These are phyloP conservation scores for Diplodia corticola DNA, from an alignment of 2,329 filamentous ascomycete genomes.

Conservation along the genomic window DNA sequence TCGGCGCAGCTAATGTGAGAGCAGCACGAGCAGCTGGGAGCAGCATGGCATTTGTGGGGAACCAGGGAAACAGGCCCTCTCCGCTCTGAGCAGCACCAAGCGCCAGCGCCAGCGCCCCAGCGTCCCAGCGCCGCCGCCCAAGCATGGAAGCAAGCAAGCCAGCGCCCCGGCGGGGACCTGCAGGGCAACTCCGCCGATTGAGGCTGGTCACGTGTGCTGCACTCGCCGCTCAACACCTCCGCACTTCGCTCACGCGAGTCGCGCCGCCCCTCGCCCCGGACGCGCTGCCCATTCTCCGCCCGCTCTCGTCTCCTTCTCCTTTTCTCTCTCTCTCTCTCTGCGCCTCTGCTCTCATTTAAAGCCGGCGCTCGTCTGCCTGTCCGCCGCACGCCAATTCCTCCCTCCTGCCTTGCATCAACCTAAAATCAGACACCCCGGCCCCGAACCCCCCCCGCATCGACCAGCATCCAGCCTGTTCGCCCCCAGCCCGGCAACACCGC, in stretches of 20 bases:
- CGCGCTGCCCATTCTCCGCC: too few species aligned
- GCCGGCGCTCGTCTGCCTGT: too few species aligned
- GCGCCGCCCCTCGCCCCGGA: too few species aligned
- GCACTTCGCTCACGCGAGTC: slow-evolving; percentile 14
- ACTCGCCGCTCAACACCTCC: slow-evolving; percentile 17
- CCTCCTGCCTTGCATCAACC: not conserved
- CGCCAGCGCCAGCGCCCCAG: not conserved
- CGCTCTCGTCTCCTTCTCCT: not conserved
- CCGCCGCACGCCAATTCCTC: too few species aligned
- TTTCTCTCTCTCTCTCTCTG: not conserved
- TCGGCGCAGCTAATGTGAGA: not conserved
- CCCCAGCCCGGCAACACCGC: not conserved
- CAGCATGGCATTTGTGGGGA: slow-evolving; percentile 18
- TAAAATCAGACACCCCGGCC: slow-evolving; percentile 1
- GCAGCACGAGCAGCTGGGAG: too few species aligned
- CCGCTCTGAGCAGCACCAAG: not conserved
- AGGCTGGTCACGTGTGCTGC: not conserved
- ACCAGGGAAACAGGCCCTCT: not conserved
- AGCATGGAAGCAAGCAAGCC: too few species aligned
- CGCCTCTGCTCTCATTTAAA: not conserved
- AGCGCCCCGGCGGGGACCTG: too few species aligned
- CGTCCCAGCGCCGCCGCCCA: too few species aligned
- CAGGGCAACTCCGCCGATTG: slow-evolving; percentile 5
- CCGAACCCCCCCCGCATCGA: slow-evolving; percentile 1
- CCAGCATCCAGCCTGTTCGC: slow-evolving; percentile 13